phyloP scores from a whole-genome alignment of 306 rosid species.

The Prunus kanzakura region DNA sequence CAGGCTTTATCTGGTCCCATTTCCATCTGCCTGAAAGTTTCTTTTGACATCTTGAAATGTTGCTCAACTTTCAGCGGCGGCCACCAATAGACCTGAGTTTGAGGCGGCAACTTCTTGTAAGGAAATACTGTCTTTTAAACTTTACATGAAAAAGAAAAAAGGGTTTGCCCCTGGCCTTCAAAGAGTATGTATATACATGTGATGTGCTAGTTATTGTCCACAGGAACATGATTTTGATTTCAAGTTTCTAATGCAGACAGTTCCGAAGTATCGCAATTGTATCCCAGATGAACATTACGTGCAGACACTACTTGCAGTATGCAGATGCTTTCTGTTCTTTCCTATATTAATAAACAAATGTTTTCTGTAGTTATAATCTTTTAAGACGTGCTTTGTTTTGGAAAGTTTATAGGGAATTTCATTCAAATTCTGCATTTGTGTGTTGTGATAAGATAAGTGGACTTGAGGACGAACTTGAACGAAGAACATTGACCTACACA shows the following conservation, averaged over 20 bases:
- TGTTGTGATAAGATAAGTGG: conserved; percentile 20
- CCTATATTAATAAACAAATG: no score
- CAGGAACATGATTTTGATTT: neutral
- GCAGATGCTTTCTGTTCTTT: neutral
- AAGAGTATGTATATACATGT: neutral
- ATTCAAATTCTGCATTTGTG: neutral
- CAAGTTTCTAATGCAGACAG: neutral
- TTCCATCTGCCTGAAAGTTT: neutral
- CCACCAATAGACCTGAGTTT: neutral
- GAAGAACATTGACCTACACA: conserved; percentile 32
- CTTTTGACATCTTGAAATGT: neutral
- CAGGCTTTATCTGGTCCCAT: neutral
- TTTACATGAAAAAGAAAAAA: neutral
- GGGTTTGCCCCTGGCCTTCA: neutral
- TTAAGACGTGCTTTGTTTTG: neutral
- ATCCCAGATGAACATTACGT: conserved; percentile 18
- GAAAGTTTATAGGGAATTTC: neutral
- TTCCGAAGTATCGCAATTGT: neutral
- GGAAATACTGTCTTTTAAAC: neutral
- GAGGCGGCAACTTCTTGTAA: conserved; percentile 14
- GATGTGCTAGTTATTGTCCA: neutral
- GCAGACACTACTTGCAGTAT: conserved; percentile 7
- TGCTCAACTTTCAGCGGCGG: conserved; percentile 24
- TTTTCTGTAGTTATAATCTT: neutral
- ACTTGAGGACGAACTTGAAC: conserved; percentile 26